These are phyloP conservation scores for Fusarium sp. DNA, from an alignment of 2,329 filamentous ascomycete genomes.

Conservation along the genomic window DNA sequence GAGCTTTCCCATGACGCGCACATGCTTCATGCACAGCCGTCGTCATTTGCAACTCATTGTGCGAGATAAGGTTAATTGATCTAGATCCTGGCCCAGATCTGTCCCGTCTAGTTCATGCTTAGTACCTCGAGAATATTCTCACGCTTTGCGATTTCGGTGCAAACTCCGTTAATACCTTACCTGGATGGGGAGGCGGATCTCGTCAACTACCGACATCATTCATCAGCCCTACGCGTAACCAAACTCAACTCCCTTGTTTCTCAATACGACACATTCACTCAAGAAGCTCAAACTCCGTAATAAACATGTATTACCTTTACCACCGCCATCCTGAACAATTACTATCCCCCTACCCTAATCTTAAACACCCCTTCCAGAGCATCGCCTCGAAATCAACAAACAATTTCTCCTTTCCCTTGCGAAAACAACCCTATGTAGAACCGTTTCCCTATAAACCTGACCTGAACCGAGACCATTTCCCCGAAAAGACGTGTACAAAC, in stretches of 20 bases:
- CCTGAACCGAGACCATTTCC: constrained; percentile 32
- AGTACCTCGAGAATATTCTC: background rate
- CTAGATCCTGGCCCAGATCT: background rate
- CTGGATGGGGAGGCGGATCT: too few relatives aligned
- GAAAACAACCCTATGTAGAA: constrained; percentile 37
- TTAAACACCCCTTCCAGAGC: background rate
- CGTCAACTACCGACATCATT: background rate
- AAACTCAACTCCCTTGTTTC: too few relatives aligned
- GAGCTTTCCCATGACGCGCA: constrained; percentile 38
- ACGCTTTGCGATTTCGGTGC: too few relatives aligned
- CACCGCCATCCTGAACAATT: constrained; percentile 18
- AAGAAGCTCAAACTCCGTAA: constrained; percentile 14
- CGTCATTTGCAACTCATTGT: constrained; percentile 2
- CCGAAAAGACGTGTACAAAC: constrained; percentile 28
- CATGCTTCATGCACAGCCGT: constrained; percentile 20
- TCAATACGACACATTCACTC: background rate
- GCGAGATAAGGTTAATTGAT: constrained; percentile 12
- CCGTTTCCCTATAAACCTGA: constrained; percentile 30
- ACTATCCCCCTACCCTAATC: constrained; percentile 14
- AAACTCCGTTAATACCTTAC: too few relatives aligned
- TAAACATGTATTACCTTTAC: constrained; percentile 29
- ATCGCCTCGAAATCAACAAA: constrained; percentile 29
- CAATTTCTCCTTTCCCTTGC: constrained; percentile 40
- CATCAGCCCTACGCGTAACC: too few relatives aligned
- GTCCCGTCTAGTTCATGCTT: background rate